Evolutionary conservation across 2,329 filamentous ascomycete genomes (phyloP).

Genomic region (Xylariaceae sp.): DNA sequence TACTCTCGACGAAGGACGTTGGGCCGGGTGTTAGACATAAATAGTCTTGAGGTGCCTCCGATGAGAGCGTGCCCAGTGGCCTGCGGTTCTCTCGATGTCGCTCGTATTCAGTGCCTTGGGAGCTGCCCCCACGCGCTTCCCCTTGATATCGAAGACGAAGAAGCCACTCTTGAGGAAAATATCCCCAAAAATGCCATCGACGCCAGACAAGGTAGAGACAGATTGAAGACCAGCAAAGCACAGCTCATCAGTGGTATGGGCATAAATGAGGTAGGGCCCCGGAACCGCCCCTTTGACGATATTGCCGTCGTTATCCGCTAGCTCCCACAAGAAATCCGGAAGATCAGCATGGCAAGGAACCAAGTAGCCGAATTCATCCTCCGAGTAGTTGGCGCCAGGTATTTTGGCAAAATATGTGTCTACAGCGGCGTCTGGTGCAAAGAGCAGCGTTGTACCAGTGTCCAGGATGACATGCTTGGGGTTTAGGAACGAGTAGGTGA

Average conservation of each 20-base stretch:
- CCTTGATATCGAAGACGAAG: slow-evolving; percentile 60
- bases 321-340: slow-evolving; percentile 51
- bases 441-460: slow-evolving; percentile 63
- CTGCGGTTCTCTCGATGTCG: slow-evolving; percentile 16
- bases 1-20: background rate
- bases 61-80: background rate
- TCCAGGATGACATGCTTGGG: slow-evolving; percentile 54
- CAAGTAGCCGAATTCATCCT: slow-evolving; percentile 44
- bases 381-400: slow-evolving; percentile 44
- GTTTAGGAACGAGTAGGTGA: slow-evolving; percentile 35
- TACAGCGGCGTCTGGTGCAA: slow-evolving; percentile 52
- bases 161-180: slow-evolving; percentile 74
- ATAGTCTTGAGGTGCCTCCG: slow-evolving; percentile 1
- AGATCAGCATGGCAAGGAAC: slow-evolving; percentile 53
- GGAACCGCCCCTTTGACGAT: slow-evolving; percentile 48
- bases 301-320: slow-evolving; percentile 40
- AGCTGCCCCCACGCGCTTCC: slow-evolving; percentile 42
- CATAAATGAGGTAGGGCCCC: slow-evolving; percentile 51
- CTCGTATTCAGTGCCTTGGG: slow-evolving; percentile 34
- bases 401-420: slow-evolving; percentile 55
- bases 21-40: slow-evolving; percentile 7
- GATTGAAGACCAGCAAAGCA: slow-evolving; percentile 77
- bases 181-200: slow-evolving; percentile 67
- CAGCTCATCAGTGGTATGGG: slow-evolving; percentile 42
- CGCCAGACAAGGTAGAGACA: slow-evolving; percentile 39